Evolutionary conservation across 1,284 basidiomycete genomes (phyloP).

Genomic region (Athelia psychrophila): DNA sequence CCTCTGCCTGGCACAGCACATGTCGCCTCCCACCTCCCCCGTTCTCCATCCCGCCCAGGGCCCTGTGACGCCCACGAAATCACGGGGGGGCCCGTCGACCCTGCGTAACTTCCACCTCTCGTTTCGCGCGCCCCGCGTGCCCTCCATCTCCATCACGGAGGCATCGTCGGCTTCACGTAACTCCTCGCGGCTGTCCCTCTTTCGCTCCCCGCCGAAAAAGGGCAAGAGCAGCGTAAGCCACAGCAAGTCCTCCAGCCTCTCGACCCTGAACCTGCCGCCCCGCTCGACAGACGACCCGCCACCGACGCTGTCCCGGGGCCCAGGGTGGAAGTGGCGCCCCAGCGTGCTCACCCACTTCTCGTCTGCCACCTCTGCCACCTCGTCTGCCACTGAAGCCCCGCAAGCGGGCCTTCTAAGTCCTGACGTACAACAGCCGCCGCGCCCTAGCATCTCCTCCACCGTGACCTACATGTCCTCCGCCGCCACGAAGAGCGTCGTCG

Average conservation of each 20-base stretch:
- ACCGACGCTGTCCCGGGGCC: background rate
- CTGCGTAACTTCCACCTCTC: conserved; percentile 54
- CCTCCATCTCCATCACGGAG: conserved; percentile 29
- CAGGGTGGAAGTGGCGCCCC: conserved; percentile 48
- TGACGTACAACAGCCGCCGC: conserved; percentile 44
- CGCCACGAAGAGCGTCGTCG: conserved; percentile 14
- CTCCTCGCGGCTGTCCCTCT: conserved; percentile 41
- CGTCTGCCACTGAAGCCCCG: conserved; percentile 32
- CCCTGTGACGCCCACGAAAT: conserved; percentile 35
- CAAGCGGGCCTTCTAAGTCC: conserved; percentile 33
- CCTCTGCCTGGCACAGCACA: background rate
- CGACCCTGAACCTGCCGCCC: conserved; percentile 26
- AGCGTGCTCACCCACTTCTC: conserved; percentile 60
- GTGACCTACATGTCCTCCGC: conserved; percentile 52
- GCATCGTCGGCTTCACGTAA: conserved; percentile 30
- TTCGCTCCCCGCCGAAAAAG: conserved; percentile 38
- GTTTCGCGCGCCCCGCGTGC: conserved; percentile 41
- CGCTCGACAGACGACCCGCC: background rate
- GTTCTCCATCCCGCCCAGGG: conserved; percentile 25
- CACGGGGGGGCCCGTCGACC: conserved; percentile 38
- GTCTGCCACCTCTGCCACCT: conserved; percentile 34
- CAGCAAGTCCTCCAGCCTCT: conserved; percentile 42
- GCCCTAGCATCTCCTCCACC: conserved; percentile 66
- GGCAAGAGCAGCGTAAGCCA: conserved; percentile 32
- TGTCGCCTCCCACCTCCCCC: conserved; percentile 5